phyloP scores from a whole-genome alignment of 441 rosid genomes.

The Dalechampia spathulata region DNA sequence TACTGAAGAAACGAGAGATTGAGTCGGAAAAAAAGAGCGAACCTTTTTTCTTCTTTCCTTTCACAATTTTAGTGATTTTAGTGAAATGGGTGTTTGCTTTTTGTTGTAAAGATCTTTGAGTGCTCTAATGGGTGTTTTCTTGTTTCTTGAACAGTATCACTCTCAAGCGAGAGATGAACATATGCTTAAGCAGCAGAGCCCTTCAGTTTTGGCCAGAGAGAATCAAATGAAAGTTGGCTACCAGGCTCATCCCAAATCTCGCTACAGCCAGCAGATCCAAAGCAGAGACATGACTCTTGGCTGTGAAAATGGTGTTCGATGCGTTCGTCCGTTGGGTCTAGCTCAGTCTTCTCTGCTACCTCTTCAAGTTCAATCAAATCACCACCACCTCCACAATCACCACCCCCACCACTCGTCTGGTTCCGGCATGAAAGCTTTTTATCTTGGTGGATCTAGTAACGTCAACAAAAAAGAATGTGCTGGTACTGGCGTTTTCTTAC shows the following conservation, averaged over 20 bases:
- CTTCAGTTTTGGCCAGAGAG: slow-evolving; percentile 28
- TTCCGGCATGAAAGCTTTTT: slow-evolving; percentile 28
- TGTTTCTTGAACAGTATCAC: slow-evolving; percentile 23
- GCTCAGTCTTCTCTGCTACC: slow-evolving; percentile 33
- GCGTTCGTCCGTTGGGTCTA: slow-evolving; percentile 22
- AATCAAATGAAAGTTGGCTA: no score
- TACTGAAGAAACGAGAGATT: no score
- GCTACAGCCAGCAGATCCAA: slow-evolving; percentile 30
- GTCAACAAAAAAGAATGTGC: slow-evolving; percentile 34
- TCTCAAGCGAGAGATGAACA: no score
- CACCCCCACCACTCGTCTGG: no score
- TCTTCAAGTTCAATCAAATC: slow-evolving; percentile 21
- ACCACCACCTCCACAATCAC: neutral
- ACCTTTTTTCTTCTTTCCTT: no score
- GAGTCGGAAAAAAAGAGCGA: no score
- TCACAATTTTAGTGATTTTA: no score
- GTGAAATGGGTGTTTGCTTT: no score
- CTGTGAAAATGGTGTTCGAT: no score
- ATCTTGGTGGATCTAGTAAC: slow-evolving; percentile 31
- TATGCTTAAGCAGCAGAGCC: no score
- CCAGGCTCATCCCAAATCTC: slow-evolving; percentile 20
- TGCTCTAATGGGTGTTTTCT: neutral
- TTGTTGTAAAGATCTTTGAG: no score
- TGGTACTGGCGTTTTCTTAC: slow-evolving; percentile 93
- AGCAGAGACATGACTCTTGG: slow-evolving; percentile 21